phyloP scores from a whole-genome alignment of 2,329 filamentous ascomycete species.

The Neonectria hederae region DNA sequence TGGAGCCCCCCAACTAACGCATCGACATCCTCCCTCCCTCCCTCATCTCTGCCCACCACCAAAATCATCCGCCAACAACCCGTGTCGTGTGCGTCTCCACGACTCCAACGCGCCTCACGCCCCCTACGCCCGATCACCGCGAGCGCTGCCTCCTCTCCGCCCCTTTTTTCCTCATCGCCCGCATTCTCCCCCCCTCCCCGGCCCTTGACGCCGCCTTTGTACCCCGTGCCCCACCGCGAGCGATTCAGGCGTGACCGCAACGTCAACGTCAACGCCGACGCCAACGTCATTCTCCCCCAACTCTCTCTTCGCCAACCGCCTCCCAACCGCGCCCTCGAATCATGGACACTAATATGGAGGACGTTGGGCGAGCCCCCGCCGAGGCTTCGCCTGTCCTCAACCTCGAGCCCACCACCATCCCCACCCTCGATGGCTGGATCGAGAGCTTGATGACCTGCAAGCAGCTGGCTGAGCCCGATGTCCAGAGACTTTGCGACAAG shows the following conservation, averaged over 20 bases:
- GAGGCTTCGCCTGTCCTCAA: slow-evolving; percentile 75
- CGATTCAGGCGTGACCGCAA: slow-evolving; percentile 46
- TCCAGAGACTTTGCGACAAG: slow-evolving; percentile 97
- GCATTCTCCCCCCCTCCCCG: slow-evolving; percentile 30
- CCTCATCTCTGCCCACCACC: slow-evolving; percentile 22
- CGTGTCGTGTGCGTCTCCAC: slow-evolving; percentile 12
- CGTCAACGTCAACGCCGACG: slow-evolving; percentile 40
- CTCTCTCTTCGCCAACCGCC: slow-evolving; percentile 29
- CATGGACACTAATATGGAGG: slow-evolving; percentile 99
- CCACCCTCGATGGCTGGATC: slow-evolving; percentile 97
- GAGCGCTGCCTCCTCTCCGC: slow-evolving; percentile 3
- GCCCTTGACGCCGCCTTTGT: slow-evolving; percentile 39
- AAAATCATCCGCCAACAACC: slow-evolving; percentile 12
- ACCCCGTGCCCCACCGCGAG: slow-evolving; percentile 45
- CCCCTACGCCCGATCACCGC: slow-evolving; percentile 1
- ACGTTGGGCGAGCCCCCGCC: slow-evolving; percentile 87
- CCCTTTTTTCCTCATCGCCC: slow-evolving; percentile 14
- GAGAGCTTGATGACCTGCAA: slow-evolving; percentile 99
- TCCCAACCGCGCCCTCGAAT: slow-evolving; percentile 31
- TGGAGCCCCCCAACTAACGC: slow-evolving; percentile 16
- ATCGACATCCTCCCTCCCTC: slow-evolving; percentile 20
- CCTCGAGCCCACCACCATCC: slow-evolving; percentile 85
- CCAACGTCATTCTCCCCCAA: slow-evolving; percentile 41
- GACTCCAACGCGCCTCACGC: slow-evolving; percentile 8
- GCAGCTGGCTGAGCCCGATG: slow-evolving; percentile 92